These are phyloP conservation scores for Eragrostis curvula DNA, from an alignment of 176 grass and related monocot species.

Conservation along the genomic window DNA sequence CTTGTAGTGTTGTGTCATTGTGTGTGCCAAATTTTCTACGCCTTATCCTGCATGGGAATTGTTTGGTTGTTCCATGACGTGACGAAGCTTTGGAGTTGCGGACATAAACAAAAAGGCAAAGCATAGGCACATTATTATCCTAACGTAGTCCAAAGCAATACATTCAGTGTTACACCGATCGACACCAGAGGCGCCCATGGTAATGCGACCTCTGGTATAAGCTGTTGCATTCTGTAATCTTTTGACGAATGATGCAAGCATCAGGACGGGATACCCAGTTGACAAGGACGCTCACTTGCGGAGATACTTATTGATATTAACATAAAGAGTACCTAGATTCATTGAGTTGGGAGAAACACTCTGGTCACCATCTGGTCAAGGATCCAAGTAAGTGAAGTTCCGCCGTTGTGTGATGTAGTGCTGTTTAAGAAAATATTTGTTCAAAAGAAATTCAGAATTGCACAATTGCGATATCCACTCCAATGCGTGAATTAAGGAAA, in stretches of 20 bases:
- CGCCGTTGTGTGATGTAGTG: no score
- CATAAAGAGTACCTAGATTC: neutral
- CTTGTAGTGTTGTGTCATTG: neutral
- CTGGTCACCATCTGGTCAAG: no score
- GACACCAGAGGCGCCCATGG: neutral
- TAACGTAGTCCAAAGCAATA: neutral
- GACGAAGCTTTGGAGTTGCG: neutral
- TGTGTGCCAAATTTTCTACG: neutral
- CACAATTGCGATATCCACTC: no score
- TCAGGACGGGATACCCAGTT: neutral
- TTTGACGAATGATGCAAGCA: neutral
- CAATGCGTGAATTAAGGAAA: no score
- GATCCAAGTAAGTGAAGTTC: no score
- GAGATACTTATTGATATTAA: no score
- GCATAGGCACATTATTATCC: neutral
- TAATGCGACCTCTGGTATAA: neutral
- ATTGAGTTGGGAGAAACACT: no score
- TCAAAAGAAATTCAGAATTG: no score
- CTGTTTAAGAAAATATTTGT: no score
- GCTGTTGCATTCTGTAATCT: neutral
- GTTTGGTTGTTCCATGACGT: neutral
- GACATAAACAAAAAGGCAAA: neutral
- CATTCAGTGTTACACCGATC: neutral
- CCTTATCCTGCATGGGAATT: neutral
- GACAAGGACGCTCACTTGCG: neutral